Base-by-base conservation (phyloP, 164 flowering plant genomes). In the Malania oleifera region DNA sequence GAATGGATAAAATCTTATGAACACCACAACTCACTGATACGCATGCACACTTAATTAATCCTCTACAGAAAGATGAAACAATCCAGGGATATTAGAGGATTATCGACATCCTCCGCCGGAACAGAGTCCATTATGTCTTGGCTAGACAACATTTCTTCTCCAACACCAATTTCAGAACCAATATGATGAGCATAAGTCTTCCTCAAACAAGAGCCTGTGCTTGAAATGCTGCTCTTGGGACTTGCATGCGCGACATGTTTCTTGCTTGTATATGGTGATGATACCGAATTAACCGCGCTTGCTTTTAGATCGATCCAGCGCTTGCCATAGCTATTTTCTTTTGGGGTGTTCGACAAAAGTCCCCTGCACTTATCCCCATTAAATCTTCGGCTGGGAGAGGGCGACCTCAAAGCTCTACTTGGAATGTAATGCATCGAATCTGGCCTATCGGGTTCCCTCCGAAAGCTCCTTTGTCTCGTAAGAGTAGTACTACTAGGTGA, bases 71-170 rank as follows among this genome's bases (percentile, higher is more conserved):
- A 87, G 25, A 87, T 85, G 64, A 85, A 87, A 63, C 95, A 85
- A 65, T 85, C 95, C 75, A 87, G 75, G 27, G 89, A 73, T 20
- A 87, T 85, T 17, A 64, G 80, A 54, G 95, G 91, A 70, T 87
- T 85, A 26, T 81, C 70, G 50, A 83, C 52, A 46, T 87, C 91
- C 61, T 81, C 86, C 31, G 70, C 53, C 1, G 65, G 50, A 45
- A 73, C 19, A 18, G 64, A 37, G 38, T 75, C 70, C 40, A 37
- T 12, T n/a, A 17, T 44, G 13, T 66, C 76, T 23, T 57, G 61
- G 0, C 45, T 38, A 28, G 67, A 31, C 0, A 72, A 22, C n/a
- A 63, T n/a, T n/a, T n/a, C 67, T 18, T 70, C 72, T 35, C 34
- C 69, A 13, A 54, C 70, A 50, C 66, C 80, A 22, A 54, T 59